Conservation (phyloP, 768 basidiomycete species). For the Pisolithus microcarpus region DNA sequence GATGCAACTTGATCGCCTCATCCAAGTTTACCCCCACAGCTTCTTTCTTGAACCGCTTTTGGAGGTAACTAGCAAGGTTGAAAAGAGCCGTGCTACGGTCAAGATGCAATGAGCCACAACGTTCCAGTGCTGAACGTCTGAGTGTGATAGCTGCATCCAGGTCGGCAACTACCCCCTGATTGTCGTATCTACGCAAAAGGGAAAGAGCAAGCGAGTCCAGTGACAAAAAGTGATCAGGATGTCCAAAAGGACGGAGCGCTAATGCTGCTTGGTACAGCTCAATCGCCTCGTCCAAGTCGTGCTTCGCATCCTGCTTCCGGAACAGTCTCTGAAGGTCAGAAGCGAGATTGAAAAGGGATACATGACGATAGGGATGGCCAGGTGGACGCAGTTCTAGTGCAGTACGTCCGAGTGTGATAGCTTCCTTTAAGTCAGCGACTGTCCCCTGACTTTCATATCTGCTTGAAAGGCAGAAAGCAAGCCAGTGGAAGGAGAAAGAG, state of each 20-base stretch:
- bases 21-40: slow-evolving; percentile 9
- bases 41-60: slow-evolving; percentile 6
- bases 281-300: not conserved
- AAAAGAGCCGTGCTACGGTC: not conserved
- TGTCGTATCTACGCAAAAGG: not conserved
- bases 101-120: slow-evolving; percentile 3
- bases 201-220: not conserved
- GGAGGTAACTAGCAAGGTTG: slow-evolving; percentile 10
- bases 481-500: not conserved
- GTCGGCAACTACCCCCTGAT: not conserved
- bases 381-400: not conserved
- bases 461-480: not conserved
- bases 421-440: not conserved
- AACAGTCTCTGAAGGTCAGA: not conserved
- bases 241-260: not conserved
- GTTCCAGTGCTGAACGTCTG: slow-evolving; percentile 3
- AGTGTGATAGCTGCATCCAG: slow-evolving; percentile 8
- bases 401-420: not conserved
- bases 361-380: slow-evolving; percentile 41
- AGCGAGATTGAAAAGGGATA: slow-evolving; percentile 49
- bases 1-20: slow-evolving; percentile 5
- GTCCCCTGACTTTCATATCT: not conserved
- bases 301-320: not conserved
- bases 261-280: not conserved
- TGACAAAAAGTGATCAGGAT: not conserved